These are phyloP conservation scores for Calonectria honghensis DNA, from an alignment of 2,329 filamentous ascomycete genomes.

Conservation along the genomic window DNA sequence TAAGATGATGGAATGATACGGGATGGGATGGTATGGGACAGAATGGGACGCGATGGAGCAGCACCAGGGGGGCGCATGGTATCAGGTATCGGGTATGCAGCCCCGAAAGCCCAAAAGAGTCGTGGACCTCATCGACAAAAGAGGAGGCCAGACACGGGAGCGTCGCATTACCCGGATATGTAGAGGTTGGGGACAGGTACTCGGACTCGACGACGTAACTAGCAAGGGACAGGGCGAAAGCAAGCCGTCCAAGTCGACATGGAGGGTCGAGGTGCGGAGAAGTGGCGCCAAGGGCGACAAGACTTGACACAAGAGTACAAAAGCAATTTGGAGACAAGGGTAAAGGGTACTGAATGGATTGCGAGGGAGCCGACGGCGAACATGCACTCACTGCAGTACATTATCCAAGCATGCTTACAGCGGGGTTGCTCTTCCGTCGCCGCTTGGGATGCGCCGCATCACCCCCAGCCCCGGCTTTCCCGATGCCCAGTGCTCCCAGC, in stretches of 20 bases:
- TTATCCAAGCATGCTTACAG: not conserved
- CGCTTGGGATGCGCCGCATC: not conserved
- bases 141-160: not conserved
- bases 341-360: not conserved
- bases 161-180: constrained; percentile 24
- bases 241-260: not conserved
- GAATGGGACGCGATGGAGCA: constrained; percentile 4
- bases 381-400: not conserved
- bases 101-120: constrained; percentile 2
- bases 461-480: not conserved
- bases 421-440: constrained; percentile 18
- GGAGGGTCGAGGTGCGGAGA: constrained; percentile 19
- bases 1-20: not conserved
- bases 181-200: constrained; percentile 5
- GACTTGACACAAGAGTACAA: not conserved
- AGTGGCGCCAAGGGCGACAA: constrained; percentile 8
- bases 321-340: constrained; percentile 8
- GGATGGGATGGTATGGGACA: not conserved
- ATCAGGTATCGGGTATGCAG: not conserved
- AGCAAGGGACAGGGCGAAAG: constrained; percentile 10
- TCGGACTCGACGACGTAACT: constrained; percentile 30
- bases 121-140: not conserved
- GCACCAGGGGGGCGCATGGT: not conserved
- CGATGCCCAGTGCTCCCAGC: not conserved
- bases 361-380: not conserved